Evolutionary conservation across 805 yeast genomes (phyloP).

Genomic region (Zygotorulaspora florentina): DNA sequence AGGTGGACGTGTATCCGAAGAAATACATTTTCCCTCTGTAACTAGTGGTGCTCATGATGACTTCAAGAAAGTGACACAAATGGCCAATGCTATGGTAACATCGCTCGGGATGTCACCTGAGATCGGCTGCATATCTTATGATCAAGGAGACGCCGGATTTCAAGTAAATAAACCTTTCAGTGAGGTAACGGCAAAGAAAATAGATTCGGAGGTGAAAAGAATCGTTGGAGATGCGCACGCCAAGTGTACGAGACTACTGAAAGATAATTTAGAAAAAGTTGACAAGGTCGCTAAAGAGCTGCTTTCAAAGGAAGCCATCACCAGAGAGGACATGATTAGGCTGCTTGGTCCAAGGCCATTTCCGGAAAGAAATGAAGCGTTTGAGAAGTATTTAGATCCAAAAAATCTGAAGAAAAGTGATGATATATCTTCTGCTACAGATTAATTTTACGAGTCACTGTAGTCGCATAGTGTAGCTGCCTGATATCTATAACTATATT

Average conservation of each 20-base stretch:
- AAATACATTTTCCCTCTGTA: constrained; percentile 77
- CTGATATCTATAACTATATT: neutral
- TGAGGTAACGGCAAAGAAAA: constrained; percentile 73
- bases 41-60: constrained; percentile 93
- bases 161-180: constrained; percentile 81
- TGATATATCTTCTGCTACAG: constrained; percentile 14
- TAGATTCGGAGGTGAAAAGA: constrained; percentile 78
- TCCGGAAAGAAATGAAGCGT: constrained; percentile 85
- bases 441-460: constrained; percentile 3
- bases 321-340: constrained; percentile 91
- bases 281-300: constrained; percentile 84
- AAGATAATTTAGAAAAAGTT: constrained; percentile 65
- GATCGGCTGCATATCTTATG: constrained; percentile 52
- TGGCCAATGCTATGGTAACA: constrained; percentile 88
- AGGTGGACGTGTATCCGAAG: constrained; percentile 92
- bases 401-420: constrained; percentile 12
- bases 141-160: constrained; percentile 48
- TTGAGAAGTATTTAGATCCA: constrained; percentile 74
- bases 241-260: constrained; percentile 61
- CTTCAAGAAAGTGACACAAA: constrained; percentile 82
- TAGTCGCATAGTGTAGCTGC: neutral
- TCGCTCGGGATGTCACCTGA: constrained; percentile 82
- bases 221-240: constrained; percentile 73
- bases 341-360: constrained; percentile 89
- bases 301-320: constrained; percentile 80